Evolutionary conservation across 2,329 filamentous ascomycete genomes (phyloP).

Genomic region (Huntiella moniliformis): DNA sequence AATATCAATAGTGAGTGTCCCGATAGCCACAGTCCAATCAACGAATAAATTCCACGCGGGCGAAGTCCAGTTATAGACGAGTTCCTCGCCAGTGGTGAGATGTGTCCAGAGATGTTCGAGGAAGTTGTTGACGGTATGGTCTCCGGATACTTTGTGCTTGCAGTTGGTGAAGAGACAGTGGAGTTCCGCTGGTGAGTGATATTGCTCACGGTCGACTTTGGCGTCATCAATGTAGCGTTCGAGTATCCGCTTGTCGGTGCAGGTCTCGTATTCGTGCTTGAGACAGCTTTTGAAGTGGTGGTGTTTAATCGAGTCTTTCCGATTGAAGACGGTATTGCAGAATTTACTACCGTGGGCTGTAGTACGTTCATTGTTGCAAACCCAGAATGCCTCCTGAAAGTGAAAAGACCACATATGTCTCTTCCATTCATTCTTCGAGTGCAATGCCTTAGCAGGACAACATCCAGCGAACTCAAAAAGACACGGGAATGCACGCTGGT

Average conservation of each 20-base stretch:
- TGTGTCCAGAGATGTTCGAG: constrained; percentile 82
- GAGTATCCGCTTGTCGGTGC: constrained; percentile 28
- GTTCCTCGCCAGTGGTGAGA: constrained; percentile 34
- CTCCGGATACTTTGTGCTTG: constrained; percentile 36
- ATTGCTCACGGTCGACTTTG: too few relatives aligned
- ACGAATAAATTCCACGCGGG: neutral
- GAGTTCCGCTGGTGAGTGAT: constrained; percentile 36
- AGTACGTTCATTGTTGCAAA: constrained; percentile 41
- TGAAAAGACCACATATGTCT: constrained; percentile 71
- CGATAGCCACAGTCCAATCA: neutral
- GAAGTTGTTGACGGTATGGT: constrained; percentile 54
- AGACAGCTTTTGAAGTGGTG: neutral
- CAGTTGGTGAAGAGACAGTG: constrained; percentile 46
- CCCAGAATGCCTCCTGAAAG: constrained; percentile 53
- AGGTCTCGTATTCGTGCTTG: neutral
- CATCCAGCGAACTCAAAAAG: constrained; percentile 67
- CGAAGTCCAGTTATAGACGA: neutral
- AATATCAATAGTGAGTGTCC: neutral
- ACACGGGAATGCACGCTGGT: constrained; percentile 26
- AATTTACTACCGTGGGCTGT: neutral
- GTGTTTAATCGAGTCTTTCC: constrained; percentile 41
- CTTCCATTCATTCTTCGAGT: constrained; percentile 89
- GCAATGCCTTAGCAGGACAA: constrained; percentile 37
- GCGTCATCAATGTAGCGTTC: constrained; percentile 37
- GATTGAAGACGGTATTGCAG: constrained; percentile 51